A percentile compares a stretch with the other conserved stretches of the same genome.
These are phyloP conservation scores for Xylariales sp. DNA, from an alignment of 2,329 filamentous ascomycete species.

Conservation along the genomic window DNA sequence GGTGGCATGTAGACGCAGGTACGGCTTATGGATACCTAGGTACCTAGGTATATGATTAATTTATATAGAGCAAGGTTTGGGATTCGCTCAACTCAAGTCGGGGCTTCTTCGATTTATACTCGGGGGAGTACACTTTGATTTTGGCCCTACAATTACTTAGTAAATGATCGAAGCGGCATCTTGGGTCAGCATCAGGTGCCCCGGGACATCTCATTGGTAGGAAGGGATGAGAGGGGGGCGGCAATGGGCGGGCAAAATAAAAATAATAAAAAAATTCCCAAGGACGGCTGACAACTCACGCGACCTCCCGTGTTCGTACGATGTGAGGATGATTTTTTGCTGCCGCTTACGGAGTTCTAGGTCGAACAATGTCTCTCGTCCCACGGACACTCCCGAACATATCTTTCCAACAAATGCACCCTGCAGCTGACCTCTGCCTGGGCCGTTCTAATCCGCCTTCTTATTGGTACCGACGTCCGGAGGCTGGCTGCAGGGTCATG, in stretches of 20 bases:
- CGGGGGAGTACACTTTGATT: too few relatives aligned
- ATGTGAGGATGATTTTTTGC: constrained; percentile 3
- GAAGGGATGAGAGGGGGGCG: neutral
- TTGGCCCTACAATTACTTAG: too few relatives aligned
- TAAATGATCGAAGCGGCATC: too few relatives aligned
- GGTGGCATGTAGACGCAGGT: too few relatives aligned
- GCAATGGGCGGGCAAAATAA: neutral
- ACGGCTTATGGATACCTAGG: too few relatives aligned
- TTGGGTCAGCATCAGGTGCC: too few relatives aligned
- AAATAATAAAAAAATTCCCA: neutral
- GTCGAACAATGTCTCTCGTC: constrained; percentile 24
- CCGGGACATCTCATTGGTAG: neutral
- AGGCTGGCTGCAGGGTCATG: constrained; percentile 26
- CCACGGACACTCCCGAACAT: constrained; percentile 3
- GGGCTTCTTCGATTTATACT: too few relatives aligned
- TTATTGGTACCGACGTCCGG: constrained; percentile 27
- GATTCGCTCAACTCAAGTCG: too few relatives aligned
- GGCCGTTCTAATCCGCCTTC: neutral
- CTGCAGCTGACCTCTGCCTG: constrained; percentile 1
- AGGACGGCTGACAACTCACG: constrained; percentile 24
- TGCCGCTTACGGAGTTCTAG: constrained; percentile 32
- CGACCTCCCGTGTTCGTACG: constrained; percentile 21
- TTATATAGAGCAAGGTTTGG: too few relatives aligned
- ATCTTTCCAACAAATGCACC: constrained; percentile 6
- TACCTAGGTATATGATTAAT: too few relatives aligned